phyloP scores from a whole-genome alignment of 305 asterid genomes.

The Fraxinus latifolia region DNA sequence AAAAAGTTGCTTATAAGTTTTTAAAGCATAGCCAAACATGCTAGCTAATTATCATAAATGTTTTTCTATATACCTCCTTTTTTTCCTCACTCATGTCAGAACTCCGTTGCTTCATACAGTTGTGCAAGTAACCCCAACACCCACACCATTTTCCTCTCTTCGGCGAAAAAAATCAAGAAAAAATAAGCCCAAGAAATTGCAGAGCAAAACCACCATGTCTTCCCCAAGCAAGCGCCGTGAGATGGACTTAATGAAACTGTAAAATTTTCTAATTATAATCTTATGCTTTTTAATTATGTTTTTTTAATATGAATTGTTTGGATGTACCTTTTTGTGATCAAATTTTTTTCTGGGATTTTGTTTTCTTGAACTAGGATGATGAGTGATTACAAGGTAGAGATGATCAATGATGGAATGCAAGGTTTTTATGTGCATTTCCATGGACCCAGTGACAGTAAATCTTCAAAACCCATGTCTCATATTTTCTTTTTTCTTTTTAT shows the following conservation, averaged over 20 bases:
- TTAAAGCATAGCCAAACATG: background rate
- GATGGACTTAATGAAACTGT: conserved; percentile 61
- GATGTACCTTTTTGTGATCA: background rate
- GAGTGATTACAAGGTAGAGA: conserved; percentile 71
- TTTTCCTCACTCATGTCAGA: background rate
- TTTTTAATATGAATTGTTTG: background rate
- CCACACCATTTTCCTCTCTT: conserved; percentile 1
- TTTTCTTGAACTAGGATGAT: conserved; percentile 49
- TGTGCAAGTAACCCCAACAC: conserved; percentile 25
- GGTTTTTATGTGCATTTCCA: conserved; percentile 58
- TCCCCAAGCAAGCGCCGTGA: conserved; percentile 65
- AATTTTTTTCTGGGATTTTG: conserved; percentile 6
- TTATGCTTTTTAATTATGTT: background rate
- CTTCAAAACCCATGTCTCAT: conserved; percentile 17
- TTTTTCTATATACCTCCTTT: background rate
- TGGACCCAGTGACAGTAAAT: conserved; percentile 59
- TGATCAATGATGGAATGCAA: conserved; percentile 64
- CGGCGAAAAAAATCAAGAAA: background rate
- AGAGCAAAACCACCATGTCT: conserved; percentile 33
- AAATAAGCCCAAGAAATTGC: conserved; percentile 1
- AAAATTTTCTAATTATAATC: conserved; percentile 14
- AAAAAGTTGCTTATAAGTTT: background rate
- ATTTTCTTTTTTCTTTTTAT: conserved; percentile 23
- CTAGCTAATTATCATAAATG: background rate
- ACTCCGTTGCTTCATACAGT: conserved; percentile 5